Percentiles rank a stretch among this genome's conserved stretches.
These are phyloP conservation scores for Cadophora sp. DNA, from an alignment of 2,329 filamentous ascomycete genomes.

Conservation along the genomic window DNA sequence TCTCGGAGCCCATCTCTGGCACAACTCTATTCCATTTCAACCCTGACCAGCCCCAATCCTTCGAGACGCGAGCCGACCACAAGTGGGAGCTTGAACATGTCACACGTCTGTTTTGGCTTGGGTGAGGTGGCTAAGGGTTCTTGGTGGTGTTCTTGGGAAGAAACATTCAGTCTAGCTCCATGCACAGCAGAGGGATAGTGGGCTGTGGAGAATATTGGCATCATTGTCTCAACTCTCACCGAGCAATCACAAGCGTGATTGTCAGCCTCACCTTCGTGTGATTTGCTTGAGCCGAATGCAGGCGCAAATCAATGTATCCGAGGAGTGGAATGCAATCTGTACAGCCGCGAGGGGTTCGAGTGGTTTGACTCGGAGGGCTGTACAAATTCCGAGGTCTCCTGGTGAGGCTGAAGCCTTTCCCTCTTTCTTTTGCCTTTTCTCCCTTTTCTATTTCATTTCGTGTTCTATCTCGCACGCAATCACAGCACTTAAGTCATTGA, in stretches of 20 bases:
- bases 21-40: background rate
- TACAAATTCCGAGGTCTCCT: constrained; percentile 13
- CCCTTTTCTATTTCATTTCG: background rate
- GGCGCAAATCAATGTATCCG: constrained; percentile 5
- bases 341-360: background rate
- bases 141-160: background rate
- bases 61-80: background rate
- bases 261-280: constrained; percentile 11
- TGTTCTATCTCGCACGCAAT: background rate
- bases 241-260: constrained; percentile 13
- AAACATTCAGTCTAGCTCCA: background rate
- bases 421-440: background rate
- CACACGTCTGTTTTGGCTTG: background rate
- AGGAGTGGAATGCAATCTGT: constrained; percentile 7
- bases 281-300: constrained; percentile 16
- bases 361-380: constrained; percentile 7
- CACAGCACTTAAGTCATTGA: background rate
- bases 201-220: constrained; percentile 18
- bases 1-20: background rate
- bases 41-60: constrained; percentile 1
- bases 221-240: constrained; percentile 15
- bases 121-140: constrained; percentile 12
- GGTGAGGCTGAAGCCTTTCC: constrained; percentile 18
- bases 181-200: constrained; percentile 8
- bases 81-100: background rate